phyloP scores from a whole-genome alignment of 2,329 filamentous ascomycete genomes.

The Hymenoscyphus scutula region DNA sequence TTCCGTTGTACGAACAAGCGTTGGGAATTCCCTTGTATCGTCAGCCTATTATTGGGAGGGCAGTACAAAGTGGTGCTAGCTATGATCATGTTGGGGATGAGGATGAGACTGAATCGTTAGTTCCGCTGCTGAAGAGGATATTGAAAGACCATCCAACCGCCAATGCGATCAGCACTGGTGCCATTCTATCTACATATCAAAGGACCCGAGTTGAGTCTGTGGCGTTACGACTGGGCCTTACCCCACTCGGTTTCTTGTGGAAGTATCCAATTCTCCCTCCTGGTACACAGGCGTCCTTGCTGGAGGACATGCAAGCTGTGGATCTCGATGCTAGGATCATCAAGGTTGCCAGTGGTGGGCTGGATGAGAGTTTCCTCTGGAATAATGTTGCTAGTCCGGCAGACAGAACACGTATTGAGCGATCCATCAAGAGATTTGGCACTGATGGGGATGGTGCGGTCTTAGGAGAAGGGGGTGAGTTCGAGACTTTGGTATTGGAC shows the following conservation, averaged over 20 bases:
- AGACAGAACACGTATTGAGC: conserved; percentile 48
- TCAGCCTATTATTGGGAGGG: conserved; percentile 68
- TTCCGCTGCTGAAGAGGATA: conserved; percentile 69
- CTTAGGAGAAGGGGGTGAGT: conserved; percentile 91
- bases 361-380: conserved; percentile 81
- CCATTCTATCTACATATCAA: conserved; percentile 93
- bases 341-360: conserved; percentile 88
- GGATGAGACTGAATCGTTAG: conserved; percentile 88
- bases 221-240: conserved; percentile 76
- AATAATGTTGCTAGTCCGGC: conserved; percentile 64
- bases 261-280: conserved; percentile 75
- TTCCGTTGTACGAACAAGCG: conserved; percentile 79
- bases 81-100: conserved; percentile 49
- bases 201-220: conserved; percentile 93
- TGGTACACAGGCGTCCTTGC: conserved; percentile 49
- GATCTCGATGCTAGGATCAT: conserved; percentile 87
- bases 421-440: conserved; percentile 65
- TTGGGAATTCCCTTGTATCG: conserved; percentile 83
- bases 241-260: conserved; percentile 86
- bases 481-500: conserved; percentile 85
- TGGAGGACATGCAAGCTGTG: conserved; percentile 76
- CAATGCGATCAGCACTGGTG: conserved; percentile 85
- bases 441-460: conserved; percentile 64
- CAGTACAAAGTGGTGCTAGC: conserved; percentile 68
- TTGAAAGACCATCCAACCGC: conserved; percentile 70